Base-by-base conservation (phyloP, 2,329 filamentous ascomycete species). In the Colletotrichum paranaense region DNA sequence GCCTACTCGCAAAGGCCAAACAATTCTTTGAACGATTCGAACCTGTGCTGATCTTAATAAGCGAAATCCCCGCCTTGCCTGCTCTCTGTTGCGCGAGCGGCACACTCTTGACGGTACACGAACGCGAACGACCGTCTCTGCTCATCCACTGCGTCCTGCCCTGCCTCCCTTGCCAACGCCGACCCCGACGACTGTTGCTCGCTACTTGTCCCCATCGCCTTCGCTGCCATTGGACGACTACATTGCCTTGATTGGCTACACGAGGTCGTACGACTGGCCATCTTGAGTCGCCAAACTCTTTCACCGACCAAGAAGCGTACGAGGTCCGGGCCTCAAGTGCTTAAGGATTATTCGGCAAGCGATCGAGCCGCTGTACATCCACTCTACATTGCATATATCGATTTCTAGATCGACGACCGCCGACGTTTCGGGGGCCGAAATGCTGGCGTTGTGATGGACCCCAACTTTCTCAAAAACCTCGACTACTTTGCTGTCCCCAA, bases 401-500 rank as follows among this genome's bases (percentile, higher is more conserved):
- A 70, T 74, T 71, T 56, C 66, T 70, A 67, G 59, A 75, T 67
- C 72, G 66, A 75, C 72, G 72, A 72, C 74, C 74, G 64, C 73
- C 75, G 73, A 75, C 55, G 19, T 35, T 65, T 73, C 76, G 80
- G 60, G 89, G 88, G 42, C 68, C 75, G 80, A 77, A 72, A 81
- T 81, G 81, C 79, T 74, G 71, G 76, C 68, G 68, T 75, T 69
- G 77, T 67, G 58, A 84, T 84, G 83, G 82, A 84, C 76, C 77
- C 79, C 28, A 80, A 83, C 65, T 78, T 83, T 16, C 77, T 83
- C 52, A 81, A 77, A 78, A 79, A 83, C 56, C 78, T 84, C 73
- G 82, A 82, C 76, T 84, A 82, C 77, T 84, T 84, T 77, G 78
- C 81, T 67, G 82, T 81, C 66, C 81, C 82, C 64, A 84, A 83